Evolutionary conservation across 306 rosid genomes (phyloP), one percentile per base, ranked within the genome.

Genomic region (Acacia melanoxylon): DNA sequence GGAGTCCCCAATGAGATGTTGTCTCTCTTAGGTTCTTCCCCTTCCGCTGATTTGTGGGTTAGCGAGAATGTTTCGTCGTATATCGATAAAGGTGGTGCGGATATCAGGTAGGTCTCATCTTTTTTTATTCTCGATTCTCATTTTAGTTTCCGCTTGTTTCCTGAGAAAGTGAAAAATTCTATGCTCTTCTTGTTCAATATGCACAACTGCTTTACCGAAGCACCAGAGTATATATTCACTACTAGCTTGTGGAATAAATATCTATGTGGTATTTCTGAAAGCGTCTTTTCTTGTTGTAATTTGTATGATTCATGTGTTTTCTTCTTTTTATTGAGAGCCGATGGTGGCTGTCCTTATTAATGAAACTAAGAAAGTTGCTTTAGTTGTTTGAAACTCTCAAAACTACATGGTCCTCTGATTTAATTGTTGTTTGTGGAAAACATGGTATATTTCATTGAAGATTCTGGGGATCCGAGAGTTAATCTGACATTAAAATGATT

Each of bases 1-100:
- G n/a, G n/a, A n/a, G n/a, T n/a, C n/a, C n/a, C n/a, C n/a, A n/a
- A n/a, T n/a, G n/a, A n/a, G n/a, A n/a, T n/a, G n/a, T n/a, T n/a
- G n/a, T n/a, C n/a, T n/a, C n/a, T n/a, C n/a, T n/a, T n/a, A n/a
- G n/a, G n/a, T n/a, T n/a, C n/a, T n/a, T n/a, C n/a, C n/a, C n/a
- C n/a, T n/a, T n/a, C 94, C 73, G 75, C 98, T 63, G 98, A 95
- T 88, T 70, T 76, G 22, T 95, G 96, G 97, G 92, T 93, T 78
- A 87, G 90, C 14, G 91, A 82, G 84, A 93, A 93, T 88, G 80
- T 95, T 45, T 87, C 98, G 69, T 54, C 87, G 27, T 91, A 89
- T 72, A 75, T 92, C 58, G 89, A 83, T 14, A 92, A 89, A 86
- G 92, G 90, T 11, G 99, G 98, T 83, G 97, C 81, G 58, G 92